These are phyloP conservation scores for Monilinia vaccinii-corymbosi DNA, from an alignment of 2,329 filamentous ascomycete genomes.

Conservation along the genomic window DNA sequence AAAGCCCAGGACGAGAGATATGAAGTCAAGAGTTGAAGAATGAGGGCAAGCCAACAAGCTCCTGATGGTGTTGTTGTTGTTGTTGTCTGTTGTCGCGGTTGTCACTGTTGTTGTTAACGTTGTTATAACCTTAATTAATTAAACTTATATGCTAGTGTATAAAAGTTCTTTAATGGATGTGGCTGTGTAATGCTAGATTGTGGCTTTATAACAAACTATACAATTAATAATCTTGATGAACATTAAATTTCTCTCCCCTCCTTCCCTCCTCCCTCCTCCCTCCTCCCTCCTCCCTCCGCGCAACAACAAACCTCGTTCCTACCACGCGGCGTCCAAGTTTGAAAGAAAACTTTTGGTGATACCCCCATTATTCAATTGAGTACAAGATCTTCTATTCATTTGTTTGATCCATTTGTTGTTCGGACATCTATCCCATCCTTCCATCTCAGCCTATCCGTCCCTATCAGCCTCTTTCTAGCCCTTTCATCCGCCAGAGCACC, in stretches of 20 bases:
- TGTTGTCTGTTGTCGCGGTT: no score
- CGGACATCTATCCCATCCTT: neutral
- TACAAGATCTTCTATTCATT: constrained; percentile 1
- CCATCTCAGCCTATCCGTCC: neutral
- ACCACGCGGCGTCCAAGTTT: constrained; percentile 7
- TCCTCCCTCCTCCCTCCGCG: no score
- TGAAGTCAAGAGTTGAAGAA: no score
- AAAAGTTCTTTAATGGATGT: no score
- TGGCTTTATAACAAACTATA: neutral
- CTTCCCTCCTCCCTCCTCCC: no score
- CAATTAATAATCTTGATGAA: neutral
- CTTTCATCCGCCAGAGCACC: constrained; percentile 6
- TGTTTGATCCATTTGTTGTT: neutral
- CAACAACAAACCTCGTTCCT: constrained; percentile 5
- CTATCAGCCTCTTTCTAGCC: neutral
- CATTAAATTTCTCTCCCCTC: neutral
- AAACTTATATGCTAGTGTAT: no score
- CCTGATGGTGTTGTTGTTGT: no score
- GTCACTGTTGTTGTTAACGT: no score
- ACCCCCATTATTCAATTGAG: neutral
- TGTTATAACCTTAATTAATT: neutral
- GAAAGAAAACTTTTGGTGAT: neutral
- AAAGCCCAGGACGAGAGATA: neutral
- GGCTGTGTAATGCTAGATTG: neutral
- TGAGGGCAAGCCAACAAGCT: no score